Evolutionary conservation across 1,284 basidiomycete species (phyloP).

Genomic region (Rhodotorula sp.): DNA sequence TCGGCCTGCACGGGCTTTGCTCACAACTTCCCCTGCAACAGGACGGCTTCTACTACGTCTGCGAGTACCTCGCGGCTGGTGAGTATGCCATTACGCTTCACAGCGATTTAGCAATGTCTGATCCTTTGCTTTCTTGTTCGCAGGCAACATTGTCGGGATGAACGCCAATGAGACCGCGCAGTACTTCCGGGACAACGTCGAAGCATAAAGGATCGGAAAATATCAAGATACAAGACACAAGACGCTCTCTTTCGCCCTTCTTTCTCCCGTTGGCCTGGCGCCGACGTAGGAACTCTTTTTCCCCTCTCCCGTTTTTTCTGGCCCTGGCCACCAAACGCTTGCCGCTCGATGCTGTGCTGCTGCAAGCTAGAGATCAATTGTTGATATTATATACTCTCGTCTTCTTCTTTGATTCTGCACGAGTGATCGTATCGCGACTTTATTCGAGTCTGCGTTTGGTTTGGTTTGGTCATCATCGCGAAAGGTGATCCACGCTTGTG

Average conservation of each 20-base stretch:
- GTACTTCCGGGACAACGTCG: constrained; percentile 14
- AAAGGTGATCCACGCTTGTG: too few species aligned
- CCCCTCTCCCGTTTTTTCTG: background rate
- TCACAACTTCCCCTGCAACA: background rate
- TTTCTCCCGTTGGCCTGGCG: background rate
- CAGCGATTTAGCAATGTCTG: too few species aligned
- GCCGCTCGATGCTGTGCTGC: background rate
- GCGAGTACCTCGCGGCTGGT: constrained; percentile 8
- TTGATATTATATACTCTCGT: background rate
- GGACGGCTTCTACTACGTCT: constrained; percentile 21
- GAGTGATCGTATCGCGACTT: too few species aligned
- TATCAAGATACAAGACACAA: background rate
- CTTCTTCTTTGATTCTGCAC: background rate
- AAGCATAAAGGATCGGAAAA: too few species aligned
- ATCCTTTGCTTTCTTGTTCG: background rate
- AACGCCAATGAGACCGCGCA: constrained; percentile 2
- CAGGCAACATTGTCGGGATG: constrained; percentile 21
- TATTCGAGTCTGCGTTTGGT: too few species aligned
- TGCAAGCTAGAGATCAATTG: background rate
- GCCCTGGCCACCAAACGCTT: too few species aligned
- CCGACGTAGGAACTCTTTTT: background rate
- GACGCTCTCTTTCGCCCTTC: background rate
- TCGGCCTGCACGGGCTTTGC: background rate
- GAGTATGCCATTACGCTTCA: background rate
- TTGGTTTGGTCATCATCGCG: too few species aligned